phyloP scores from a whole-genome alignment of 2,329 filamentous ascomycete species.

The Curvularia spicifera region DNA sequence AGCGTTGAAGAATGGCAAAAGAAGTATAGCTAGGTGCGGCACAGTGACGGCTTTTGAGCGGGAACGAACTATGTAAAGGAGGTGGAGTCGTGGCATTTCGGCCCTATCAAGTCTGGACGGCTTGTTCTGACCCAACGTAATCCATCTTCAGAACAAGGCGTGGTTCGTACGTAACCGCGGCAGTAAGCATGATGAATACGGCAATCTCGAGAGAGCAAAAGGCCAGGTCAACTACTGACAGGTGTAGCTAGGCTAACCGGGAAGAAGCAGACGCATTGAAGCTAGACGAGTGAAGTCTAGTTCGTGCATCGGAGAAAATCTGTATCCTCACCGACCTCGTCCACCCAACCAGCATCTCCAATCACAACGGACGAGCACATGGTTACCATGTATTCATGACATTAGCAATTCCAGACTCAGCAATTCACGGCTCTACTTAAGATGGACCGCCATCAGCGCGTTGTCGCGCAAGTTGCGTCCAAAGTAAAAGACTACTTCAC shows the following conservation, averaged over 20 bases:
- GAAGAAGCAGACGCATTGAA: neutral
- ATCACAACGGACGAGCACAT: constrained; percentile 1
- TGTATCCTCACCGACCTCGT: constrained; percentile 13
- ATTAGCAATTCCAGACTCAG: constrained; percentile 22
- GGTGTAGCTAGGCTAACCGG: neutral
- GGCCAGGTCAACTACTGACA: neutral
- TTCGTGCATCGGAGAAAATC: constrained; percentile 27
- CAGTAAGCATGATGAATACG: neutral
- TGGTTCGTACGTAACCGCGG: neutral
- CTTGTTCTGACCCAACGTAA: neutral
- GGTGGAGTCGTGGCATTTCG: neutral
- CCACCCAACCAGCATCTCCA: constrained; percentile 1
- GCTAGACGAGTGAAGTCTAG: constrained; percentile 6
- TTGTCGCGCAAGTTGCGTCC: constrained; percentile 55
- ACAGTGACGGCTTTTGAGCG: neutral
- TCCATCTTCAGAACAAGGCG: neutral
- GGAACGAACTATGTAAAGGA: neutral
- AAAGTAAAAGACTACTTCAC: constrained; percentile 59
- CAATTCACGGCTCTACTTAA: constrained; percentile 2
- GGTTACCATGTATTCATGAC: constrained; percentile 30
- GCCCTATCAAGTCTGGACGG: neutral
- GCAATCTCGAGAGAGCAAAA: neutral
- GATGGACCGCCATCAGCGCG: constrained; percentile 52
- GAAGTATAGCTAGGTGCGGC: neutral
- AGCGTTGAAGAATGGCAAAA: neutral